These are phyloP conservation scores for Albophoma yamanashiensis DNA, from an alignment of 2,329 filamentous ascomycete genomes.

Conservation along the genomic window DNA sequence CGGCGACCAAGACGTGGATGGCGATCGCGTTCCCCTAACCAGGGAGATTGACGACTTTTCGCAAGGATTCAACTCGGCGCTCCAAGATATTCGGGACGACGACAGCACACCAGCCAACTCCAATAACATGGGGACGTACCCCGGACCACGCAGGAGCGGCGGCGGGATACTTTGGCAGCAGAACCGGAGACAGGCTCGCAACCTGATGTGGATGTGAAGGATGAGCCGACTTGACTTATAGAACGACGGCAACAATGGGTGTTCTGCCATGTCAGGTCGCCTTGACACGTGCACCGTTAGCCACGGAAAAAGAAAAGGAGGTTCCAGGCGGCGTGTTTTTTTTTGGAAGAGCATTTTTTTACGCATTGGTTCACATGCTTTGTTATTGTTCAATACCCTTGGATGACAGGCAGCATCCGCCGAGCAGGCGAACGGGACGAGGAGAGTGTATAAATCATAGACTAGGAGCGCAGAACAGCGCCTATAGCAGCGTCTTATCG, in stretches of 20 bases:
- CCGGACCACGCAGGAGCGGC: slow-evolving; percentile 15
- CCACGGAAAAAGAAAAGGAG: not conserved
- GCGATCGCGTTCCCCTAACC: slow-evolving; percentile 28
- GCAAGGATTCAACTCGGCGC: slow-evolving; percentile 28
- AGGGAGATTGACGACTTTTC: slow-evolving; percentile 33
- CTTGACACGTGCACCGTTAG: not conserved
- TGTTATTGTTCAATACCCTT: not conserved
- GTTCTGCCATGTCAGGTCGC: not conserved
- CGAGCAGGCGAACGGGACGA: not conserved
- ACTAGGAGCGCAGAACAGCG: not conserved
- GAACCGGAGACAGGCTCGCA: slow-evolving; percentile 36
- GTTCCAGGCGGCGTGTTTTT: not conserved
- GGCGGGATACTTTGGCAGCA: slow-evolving; percentile 42
- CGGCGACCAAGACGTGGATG: slow-evolving; percentile 14
- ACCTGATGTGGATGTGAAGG: slow-evolving; percentile 34
- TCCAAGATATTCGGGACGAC: slow-evolving; percentile 25
- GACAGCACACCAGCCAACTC: slow-evolving; percentile 9
- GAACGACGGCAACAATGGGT: not conserved
- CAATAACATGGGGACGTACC: slow-evolving; percentile 9
- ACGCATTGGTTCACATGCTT: not conserved
- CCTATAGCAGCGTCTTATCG: not conserved
- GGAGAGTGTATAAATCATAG: not conserved
- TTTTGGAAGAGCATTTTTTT: not conserved
- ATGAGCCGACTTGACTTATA: too few species aligned
- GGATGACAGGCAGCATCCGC: not conserved